Evolutionary conservation across 352 stramenopile genomes (phyloP).

Genomic region (Pythium rishiriense): DNA sequence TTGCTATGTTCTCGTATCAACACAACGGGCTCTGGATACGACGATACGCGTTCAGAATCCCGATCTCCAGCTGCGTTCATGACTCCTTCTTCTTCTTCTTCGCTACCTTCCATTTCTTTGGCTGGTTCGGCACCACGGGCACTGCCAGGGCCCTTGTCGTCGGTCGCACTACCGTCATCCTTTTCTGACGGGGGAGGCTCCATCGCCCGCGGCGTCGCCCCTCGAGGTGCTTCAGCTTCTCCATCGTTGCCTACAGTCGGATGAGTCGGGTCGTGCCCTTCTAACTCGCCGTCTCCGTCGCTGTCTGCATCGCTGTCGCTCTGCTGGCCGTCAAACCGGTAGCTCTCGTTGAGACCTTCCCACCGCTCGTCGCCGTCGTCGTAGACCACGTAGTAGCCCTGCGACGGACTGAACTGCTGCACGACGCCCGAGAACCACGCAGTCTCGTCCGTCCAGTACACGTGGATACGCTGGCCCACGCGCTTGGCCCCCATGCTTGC

Average conservation of each 20-base stretch:
- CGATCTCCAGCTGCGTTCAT: constrained; percentile 6
- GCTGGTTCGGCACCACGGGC: not conserved
- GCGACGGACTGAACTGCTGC: constrained; percentile 34
- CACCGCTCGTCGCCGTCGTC: constrained; percentile 84
- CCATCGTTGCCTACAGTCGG: not conserved
- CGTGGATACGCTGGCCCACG: constrained; percentile 62
- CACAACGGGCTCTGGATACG: constrained; percentile 19
- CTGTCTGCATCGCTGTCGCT: constrained; percentile 1
- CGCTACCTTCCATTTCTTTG: not conserved
- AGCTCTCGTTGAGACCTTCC: constrained; percentile 41
- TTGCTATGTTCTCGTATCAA: constrained; percentile 28
- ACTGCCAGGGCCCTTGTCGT: not conserved
- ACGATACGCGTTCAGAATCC: not conserved
- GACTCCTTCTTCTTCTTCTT: not conserved
- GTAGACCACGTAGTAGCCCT: constrained; percentile 73
- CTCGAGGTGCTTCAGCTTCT: not conserved
- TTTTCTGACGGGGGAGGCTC: constrained; percentile 11
- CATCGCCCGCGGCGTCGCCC: constrained; percentile 8
- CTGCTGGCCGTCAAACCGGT: constrained; percentile 37
- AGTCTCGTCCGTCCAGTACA: constrained; percentile 72
- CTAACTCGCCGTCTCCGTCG: not conserved
- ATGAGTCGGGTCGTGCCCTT: constrained; percentile 6
- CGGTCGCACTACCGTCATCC: not conserved
- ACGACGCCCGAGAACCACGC: constrained; percentile 72
- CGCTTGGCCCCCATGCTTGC: constrained; percentile 29